Evolutionary conservation across 306 rosid species (phyloP), one percentile per base, ranked within the genome.

Genomic region (Medicago truncatula): DNA sequence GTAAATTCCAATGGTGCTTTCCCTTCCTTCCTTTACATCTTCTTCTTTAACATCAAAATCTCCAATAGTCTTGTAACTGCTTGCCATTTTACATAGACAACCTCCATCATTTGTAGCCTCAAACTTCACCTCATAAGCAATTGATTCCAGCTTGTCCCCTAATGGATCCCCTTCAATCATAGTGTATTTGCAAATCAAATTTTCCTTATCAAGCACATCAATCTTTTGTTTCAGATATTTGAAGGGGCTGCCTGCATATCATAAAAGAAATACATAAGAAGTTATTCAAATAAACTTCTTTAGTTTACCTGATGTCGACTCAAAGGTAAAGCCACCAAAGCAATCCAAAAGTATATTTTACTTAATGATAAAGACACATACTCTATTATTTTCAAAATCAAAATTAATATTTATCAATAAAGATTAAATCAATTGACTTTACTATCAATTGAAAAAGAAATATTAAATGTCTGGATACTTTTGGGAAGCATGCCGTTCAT

Each of bases 111-210:
- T 53, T 9, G 61, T 68, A 5, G 85, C 88, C 85, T 91, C 96
- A 82, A 88, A 91, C 81, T 87, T 87, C 11, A 86, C 87, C 83
- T 85, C 90, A 77, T 88, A 86, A 60, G 72, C 76, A 46, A 91
- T 83, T 16, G 85, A 91, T 23, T 87, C 93, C 50, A 91, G 87
- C 87, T 84, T 91, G 76, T 91, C 93, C 1, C 89, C 93, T 76
- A 91, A 66, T 25, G 93, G 87, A 74, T 86, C 96, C 17, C 96
- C 97, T 73, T 89, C 96, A 49, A 86, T 89, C 87, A 92, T 74
- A 0, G 90, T 85, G 80, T 88, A 89, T 66, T 86, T 82, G 87
- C 91, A 92, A 36, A 78, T 70, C 44, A 86, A 74, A 36, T 88
- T 88, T 13, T 85, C 89, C 71, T 56, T 53, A 76, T 92, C 93